Base-by-base conservation (phyloP, 345 rosid species). In the Eucalyptus polybractea region DNA sequence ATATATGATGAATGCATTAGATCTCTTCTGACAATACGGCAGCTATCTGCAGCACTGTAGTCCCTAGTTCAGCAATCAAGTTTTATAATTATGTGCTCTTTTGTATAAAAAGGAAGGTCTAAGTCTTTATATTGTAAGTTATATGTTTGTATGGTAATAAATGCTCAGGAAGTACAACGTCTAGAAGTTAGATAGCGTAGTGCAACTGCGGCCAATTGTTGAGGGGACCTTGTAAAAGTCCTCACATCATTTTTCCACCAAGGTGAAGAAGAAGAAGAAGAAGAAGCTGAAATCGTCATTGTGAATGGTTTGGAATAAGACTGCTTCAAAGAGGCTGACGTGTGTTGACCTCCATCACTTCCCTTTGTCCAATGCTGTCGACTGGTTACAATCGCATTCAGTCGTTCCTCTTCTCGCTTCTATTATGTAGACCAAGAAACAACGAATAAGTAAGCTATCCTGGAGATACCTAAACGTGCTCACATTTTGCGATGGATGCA, bases 21-120 rank as follows among this genome's bases (percentile, higher is more conserved):
- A 24, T 53, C 58, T 53, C 58, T 7, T 53, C 25, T 53, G 58
- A 7, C 25, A 53, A 21, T 53, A 53, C 25, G 25, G 58, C 58
- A 8, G 58, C 58, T 0, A 19, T 4, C 10, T 4, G 58, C 58
- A 53, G 58, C 58, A 53, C 58, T 8, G 25, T 21, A 53, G 58
- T 53, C 58, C 25, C 0, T 53, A 8, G 58, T 53, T 53, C 58
- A 53, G 58, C 58, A 0, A 0, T 53, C 25, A 4, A 53, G 10
- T 53, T 2, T 4, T 53, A 53, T 21, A 21, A 21, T 53, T 8
- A 53, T 53, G 25, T 53, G 58, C 5, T 53, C 5, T 53, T 53
- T 53, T 53, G 58, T 53, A 21, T 1, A 53, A 21, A 53, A 21
- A 53, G 25, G 58, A 53, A 21, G 56, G 58, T 53, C 58, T 53